phyloP scores from a whole-genome alignment of 192 early-diverging fungal genomes.

The Coemansia sp. region DNA sequence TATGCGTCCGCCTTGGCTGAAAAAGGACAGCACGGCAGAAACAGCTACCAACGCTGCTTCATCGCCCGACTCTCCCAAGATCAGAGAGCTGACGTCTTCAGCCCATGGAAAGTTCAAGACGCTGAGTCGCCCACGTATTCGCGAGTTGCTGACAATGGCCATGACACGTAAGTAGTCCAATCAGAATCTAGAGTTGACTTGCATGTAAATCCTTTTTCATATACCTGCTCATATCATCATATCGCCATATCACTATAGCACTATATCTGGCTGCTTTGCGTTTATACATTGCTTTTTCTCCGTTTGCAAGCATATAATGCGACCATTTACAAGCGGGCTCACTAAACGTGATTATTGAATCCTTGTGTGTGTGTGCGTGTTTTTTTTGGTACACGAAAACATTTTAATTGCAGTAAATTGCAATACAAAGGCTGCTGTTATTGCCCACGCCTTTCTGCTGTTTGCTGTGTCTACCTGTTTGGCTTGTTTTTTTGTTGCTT shows the following conservation, averaged over 20 bases:
- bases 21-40: slow-evolving; percentile 30
- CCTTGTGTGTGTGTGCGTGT: background rate
- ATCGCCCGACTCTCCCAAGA: slow-evolving; percentile 40
- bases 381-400: background rate
- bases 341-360: background rate
- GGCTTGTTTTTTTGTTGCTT: background rate
- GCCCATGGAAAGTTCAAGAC: slow-evolving; percentile 36
- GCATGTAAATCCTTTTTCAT: background rate
- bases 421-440: slow-evolving; percentile 3
- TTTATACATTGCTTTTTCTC: slow-evolving; percentile 27
- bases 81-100: slow-evolving; percentile 35
- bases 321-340: background rate
- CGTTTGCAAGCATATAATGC: too few relatives aligned
- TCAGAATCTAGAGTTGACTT: background rate
- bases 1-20: slow-evolving; percentile 49
- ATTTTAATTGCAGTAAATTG: background rate
- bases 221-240: slow-evolving; percentile 14
- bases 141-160: slow-evolving; percentile 46
- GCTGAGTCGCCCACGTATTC: slow-evolving; percentile 43
- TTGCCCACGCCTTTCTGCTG: background rate
- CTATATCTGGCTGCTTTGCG: background rate
- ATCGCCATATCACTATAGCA: slow-evolving; percentile 9
- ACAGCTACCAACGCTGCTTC: slow-evolving; percentile 8
- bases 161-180: slow-evolving; percentile 50
- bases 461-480: background rate